Conservation (phyloP, 352 stramenopile genomes). For the Blastocystis sp. region DNA sequence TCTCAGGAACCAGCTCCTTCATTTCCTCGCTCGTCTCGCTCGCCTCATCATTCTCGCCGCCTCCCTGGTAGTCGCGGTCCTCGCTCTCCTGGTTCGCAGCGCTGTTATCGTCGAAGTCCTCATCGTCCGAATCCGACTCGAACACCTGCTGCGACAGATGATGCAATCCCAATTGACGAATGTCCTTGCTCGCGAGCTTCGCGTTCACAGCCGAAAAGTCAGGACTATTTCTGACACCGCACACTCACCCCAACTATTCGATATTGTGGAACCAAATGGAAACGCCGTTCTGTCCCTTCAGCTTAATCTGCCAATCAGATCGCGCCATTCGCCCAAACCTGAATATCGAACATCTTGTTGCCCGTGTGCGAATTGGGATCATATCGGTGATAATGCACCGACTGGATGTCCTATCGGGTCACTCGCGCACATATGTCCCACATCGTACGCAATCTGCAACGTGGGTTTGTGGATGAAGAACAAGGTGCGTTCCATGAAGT, state of each 20-base stretch:
- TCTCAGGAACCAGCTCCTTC: constrained; percentile 66
- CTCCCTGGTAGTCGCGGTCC: constrained; percentile 82
- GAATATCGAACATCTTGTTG: constrained; percentile 65
- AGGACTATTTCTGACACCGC: constrained; percentile 44
- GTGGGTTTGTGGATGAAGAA: constrained; percentile 99
- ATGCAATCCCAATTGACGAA: constrained; percentile 82
- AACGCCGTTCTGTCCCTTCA: constrained; percentile 46
- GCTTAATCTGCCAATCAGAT: constrained; percentile 72
- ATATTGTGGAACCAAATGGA: constrained; percentile 67
- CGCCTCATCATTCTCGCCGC: constrained; percentile 78
- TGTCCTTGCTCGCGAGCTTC: constrained; percentile 77
- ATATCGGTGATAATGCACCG: constrained; percentile 96
- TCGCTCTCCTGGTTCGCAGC: constrained; percentile 83
- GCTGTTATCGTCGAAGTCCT: constrained; percentile 87
- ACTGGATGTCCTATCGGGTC: constrained; percentile 88
- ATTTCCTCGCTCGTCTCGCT: constrained; percentile 59
- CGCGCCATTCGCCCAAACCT: constrained; percentile 77
- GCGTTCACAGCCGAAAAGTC: constrained; percentile 77
- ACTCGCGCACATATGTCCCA: neutral
- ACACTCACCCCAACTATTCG: constrained; percentile 21
- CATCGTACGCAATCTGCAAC: constrained; percentile 94
- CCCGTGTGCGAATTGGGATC: constrained; percentile 81
- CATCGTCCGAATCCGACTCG: constrained; percentile 86
- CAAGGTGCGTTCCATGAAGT: constrained; percentile 85
- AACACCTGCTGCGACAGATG: constrained; percentile 85